phyloP scores from a whole-genome alignment of 768 basidiomycete genomes.

The Suillus tomentosus region DNA sequence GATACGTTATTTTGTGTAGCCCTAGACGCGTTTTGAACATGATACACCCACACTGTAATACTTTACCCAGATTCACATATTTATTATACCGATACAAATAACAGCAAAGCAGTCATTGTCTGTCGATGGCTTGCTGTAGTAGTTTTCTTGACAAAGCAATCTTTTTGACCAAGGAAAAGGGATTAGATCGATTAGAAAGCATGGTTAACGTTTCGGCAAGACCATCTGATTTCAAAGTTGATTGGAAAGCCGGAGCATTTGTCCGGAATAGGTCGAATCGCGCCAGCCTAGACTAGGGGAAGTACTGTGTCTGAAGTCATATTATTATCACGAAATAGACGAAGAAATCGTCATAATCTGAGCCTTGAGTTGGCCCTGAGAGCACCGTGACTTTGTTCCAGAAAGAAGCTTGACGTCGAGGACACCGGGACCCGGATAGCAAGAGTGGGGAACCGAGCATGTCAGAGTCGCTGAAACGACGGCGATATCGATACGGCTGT shows the following conservation, averaged over 20 bases:
- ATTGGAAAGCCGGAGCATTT: neutral
- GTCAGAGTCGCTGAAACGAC: neutral
- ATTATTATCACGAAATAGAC: neutral
- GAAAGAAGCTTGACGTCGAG: neutral
- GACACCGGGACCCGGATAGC: neutral
- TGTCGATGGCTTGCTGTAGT: neutral
- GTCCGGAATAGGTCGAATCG: neutral
- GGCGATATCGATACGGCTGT: neutral
- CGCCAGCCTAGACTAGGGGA: neutral
- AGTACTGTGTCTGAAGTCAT: neutral
- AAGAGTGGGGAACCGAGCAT: neutral
- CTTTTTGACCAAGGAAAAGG: neutral
- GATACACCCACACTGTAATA: conserved; percentile 22
- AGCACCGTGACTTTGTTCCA: neutral
- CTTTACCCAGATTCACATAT: conserved; percentile 8
- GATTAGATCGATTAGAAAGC: too few species aligned
- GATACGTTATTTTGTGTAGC: conserved; percentile 27
- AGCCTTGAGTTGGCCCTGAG: neutral
- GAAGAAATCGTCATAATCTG: neutral
- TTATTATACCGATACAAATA: conserved; percentile 1
- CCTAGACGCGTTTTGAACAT: conserved; percentile 18
- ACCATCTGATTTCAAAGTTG: neutral
- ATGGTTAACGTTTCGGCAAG: neutral
- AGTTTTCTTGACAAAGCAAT: conserved; percentile 1
- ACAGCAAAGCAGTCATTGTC: neutral